These are phyloP conservation scores for Phlebiopsis flavidoalba DNA, from an alignment of 768 basidiomycete species.

Conservation along the genomic window DNA sequence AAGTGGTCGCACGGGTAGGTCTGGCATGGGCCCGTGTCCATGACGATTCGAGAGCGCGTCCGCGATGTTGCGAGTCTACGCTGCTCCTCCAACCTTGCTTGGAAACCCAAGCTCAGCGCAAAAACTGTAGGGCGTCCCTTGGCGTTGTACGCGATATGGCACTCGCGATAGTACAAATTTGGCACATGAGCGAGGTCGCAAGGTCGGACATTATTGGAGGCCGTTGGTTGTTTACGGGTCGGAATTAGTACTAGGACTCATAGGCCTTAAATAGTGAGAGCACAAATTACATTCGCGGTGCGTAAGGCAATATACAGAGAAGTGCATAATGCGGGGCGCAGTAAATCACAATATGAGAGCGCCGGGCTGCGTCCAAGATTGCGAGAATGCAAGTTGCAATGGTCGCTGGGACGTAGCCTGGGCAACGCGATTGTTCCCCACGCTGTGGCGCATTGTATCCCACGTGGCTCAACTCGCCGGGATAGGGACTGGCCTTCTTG, in stretches of 20 bases:
- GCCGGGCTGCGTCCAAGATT: not conserved
- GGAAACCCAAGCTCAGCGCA: constrained; percentile 96
- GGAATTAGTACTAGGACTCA: not conserved
- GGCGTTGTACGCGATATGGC: constrained; percentile 82
- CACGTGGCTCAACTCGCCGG: too few relatives aligned
- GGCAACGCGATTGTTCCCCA: constrained; percentile 1
- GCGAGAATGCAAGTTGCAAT: not conserved
- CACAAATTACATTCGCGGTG: not conserved
- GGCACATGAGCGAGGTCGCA: constrained; percentile 75
- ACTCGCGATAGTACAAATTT: constrained; percentile 86
- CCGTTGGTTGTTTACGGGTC: too few relatives aligned
- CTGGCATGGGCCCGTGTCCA: constrained; percentile 39
- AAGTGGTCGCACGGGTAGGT: constrained; percentile 57
- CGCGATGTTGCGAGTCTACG: constrained; percentile 59
- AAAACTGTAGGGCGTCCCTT: constrained; percentile 86
- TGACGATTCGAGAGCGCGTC: constrained; percentile 52
- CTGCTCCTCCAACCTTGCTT: constrained; percentile 81
- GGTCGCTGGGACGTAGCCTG: not conserved
- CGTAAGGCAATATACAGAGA: not conserved
- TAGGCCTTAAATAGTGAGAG: not conserved
- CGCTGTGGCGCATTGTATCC: not conserved
- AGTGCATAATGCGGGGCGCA: not conserved
- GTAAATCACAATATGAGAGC: not conserved
- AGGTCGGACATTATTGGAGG: constrained; percentile 61
- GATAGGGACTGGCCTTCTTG: not conserved